Base-by-base conservation (phyloP, 1,284 basidiomycete species). In the Apiotrichum domesticum region DNA sequence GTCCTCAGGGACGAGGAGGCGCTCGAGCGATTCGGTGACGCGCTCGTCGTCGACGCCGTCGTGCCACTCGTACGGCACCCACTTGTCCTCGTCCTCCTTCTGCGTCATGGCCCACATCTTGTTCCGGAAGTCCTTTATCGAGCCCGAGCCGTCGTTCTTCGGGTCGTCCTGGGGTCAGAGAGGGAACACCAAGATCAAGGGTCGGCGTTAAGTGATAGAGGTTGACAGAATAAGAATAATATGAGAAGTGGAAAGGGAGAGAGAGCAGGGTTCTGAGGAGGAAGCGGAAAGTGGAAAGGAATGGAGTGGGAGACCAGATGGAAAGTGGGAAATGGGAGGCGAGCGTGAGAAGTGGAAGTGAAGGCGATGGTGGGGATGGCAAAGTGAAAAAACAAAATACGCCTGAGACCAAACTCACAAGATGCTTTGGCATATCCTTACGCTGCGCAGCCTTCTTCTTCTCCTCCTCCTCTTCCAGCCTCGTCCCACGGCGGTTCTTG, bases 51-150 rank as follows among this genome's bases (percentile, higher is more conserved):
- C 64, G n/a, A 32, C 60, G 13, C 66, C 68, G 33, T 66, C 64
- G 48, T 63, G 66, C 72, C 72, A 77, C 41, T 63, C 55, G 59
- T 74, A 77, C 11, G 58, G 49, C 2, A 71, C 63, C 75, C 75
- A 77, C 35, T 57, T 57, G 62, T 77, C 75, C 39, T 70, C 70
- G 8, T 66, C 63, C 58, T 76, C 74, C 34, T 64, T 61, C 42
- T 65, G 57, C 2, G 64, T 58, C 59, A 64, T 65, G 34, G 64
- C 58, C 68, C 71, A 73, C 70, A 76, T 73, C 60, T 74, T 74
- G 53, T 70, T 68, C 43, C 75, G 63, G 59, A 77, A 76, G 58
- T 76, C 72, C 49, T 72, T 72, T 56, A 76, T 71, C 4, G 66
- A 66, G 7, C 75, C 75, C 21, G 64, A 66, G 8, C 74, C 75